These are phyloP conservation scores for Cicer chorassanicum DNA, from an alignment of 306 rosid species.

Conservation along the genomic window DNA sequence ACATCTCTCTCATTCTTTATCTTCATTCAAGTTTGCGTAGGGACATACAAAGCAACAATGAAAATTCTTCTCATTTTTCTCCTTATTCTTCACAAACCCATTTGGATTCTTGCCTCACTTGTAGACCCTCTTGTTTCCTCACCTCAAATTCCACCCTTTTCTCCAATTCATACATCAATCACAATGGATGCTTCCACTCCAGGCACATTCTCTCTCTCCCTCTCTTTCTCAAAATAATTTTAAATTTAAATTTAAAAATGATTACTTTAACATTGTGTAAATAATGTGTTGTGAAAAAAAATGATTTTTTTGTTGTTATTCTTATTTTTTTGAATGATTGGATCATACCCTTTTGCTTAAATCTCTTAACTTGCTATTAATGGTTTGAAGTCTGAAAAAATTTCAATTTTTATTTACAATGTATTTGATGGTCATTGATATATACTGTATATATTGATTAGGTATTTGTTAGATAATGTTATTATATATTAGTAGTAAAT, in stretches of 20 bases:
- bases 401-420: neutral
- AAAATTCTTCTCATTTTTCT: conserved; percentile 48
- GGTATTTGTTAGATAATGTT: too few relatives aligned
- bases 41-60: conserved; percentile 30
- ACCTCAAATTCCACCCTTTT: conserved; percentile 50
- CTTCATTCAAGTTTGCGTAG: conserved; percentile 53
- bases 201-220: conserved; percentile 52
- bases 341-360: conserved; percentile 40
- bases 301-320: neutral
- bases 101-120: conserved; percentile 53
- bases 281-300: neutral
- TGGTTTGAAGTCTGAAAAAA: conserved; percentile 25
- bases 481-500: too few relatives aligned
- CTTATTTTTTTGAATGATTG: conserved; percentile 7
- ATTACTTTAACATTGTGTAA: conserved; percentile 46
- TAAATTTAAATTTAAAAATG: conserved; percentile 57
- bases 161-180: conserved; percentile 60
- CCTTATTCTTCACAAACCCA: conserved; percentile 52
- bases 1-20: conserved; percentile 12
- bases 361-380: conserved; percentile 11
- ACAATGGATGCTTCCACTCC: conserved; percentile 67
- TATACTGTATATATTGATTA: conserved; percentile 42
- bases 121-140: conserved; percentile 51
- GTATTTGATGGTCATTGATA: conserved; percentile 24
- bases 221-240: conserved; percentile 16